Evolutionary conservation across 805 yeast genomes (phyloP).

Genomic region (Yamadazyma paraphyllophila): DNA sequence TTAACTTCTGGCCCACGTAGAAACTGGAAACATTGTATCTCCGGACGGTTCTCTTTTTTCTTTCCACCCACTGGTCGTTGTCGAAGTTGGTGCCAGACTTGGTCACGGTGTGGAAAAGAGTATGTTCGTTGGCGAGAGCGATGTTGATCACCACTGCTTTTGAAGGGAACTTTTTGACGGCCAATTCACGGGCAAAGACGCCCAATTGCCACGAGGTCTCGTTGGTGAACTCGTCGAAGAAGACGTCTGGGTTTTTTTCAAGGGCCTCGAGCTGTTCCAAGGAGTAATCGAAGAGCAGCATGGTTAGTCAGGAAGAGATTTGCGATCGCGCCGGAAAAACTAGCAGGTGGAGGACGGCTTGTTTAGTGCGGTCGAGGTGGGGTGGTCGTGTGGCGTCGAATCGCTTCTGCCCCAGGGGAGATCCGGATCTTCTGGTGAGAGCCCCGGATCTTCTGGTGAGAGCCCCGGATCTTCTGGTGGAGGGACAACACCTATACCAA

Average conservation of each 20-base stretch:
- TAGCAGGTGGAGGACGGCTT: too few relatives aligned
- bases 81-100: constrained; percentile 41
- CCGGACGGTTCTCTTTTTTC: constrained; percentile 48
- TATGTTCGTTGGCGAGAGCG: constrained; percentile 44
- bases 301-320: neutral
- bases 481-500: neutral
- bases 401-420: too few relatives aligned
- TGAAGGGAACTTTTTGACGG: constrained; percentile 22
- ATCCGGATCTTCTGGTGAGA: neutral
- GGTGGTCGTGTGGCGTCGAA: neutral
- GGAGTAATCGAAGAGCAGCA: constrained; percentile 6
- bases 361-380: neutral
- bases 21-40: constrained; percentile 50
- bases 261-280: constrained; percentile 18
- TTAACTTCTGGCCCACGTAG: constrained; percentile 44
- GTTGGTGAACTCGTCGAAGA: constrained; percentile 26
- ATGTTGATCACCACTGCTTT: constrained; percentile 48
- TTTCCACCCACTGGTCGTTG: constrained; percentile 52
- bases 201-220: constrained; percentile 50
- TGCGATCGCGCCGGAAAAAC: neutral
- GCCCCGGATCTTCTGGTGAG: neutral
- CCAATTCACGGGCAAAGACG: constrained; percentile 33
- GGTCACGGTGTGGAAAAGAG: constrained; percentile 44
- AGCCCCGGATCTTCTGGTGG: neutral
- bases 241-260: constrained; percentile 18